Base-by-base conservation (phyloP, 306 rosid genomes). In the Prunus dulcis region DNA sequence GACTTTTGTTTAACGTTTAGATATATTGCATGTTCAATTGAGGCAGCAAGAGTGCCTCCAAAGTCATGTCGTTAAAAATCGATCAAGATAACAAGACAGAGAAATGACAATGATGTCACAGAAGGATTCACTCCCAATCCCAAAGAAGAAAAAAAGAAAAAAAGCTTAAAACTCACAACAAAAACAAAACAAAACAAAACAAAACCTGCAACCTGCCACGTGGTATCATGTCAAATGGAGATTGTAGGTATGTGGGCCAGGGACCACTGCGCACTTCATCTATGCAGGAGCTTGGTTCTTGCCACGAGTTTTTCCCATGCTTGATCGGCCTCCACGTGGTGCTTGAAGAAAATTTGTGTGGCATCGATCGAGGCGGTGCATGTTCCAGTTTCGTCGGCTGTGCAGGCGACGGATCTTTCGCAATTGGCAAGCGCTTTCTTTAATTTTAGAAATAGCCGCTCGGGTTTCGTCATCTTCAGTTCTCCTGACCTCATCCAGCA, bases 281-380 rank as follows among this genome's bases (percentile, higher is more conserved):
- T 34, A 34, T 6, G 41, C 0, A 6, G 41, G 8, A 34, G 41
- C 41, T 34, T 34, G 0, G 87, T 86, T 30, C 73, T 71, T 0
- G 80, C 70, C 2, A 86, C 89, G 22, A 53, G 82, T 1, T 22
- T 62, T 12, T 81, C 80, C 89, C 89, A 86, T 2, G 75, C 77
- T 3, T 52, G 58, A 12, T 83, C 74, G 12, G 71, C 73, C 18
- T 72, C 67, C 25, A 2, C 14, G 41, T 46, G 78, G 7, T 47
- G 80, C 38, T 60, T 78, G 5, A 79, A 25, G 51, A 83, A 86
- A 7, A 64, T 83, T 7, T 69, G 80, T 0, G 89, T 81, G 47
- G 89, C 89, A 17, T 86, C 86, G 41, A 34, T 34, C 8, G 0
- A 86, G 65, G 2, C 82, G 80, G 52, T 71, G 84, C 64, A 81